Evolutionary conservation across 495 filamentous ascomycete species (phyloP).

Genomic region (Acidomyces sp.): DNA sequence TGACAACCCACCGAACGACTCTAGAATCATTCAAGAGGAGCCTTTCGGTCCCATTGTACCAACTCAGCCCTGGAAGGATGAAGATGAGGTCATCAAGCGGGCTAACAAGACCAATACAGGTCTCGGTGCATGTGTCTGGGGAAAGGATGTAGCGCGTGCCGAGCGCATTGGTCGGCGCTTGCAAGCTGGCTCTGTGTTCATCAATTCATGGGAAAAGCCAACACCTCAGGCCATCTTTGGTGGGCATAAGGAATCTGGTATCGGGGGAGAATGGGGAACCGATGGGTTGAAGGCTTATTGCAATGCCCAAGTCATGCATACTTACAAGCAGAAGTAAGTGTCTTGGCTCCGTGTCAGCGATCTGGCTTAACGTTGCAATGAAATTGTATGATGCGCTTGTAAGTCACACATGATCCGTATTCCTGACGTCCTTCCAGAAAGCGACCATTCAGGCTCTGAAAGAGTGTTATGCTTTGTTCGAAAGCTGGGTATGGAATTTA

Average conservation of each 20-base stretch:
- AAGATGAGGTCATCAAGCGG: constrained; percentile 38
- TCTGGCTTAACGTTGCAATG: too few species aligned
- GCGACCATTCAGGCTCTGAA: too few species aligned
- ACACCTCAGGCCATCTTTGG: constrained; percentile 44
- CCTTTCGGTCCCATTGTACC: constrained; percentile 39
- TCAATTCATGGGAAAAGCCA: constrained; percentile 33
- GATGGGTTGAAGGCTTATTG: constrained; percentile 46
- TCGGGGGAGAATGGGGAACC: constrained; percentile 47
- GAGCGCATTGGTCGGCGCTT: constrained; percentile 31
- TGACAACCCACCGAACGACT: constrained; percentile 23
- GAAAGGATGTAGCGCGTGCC: constrained; percentile 33
- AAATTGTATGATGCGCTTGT: too few species aligned
- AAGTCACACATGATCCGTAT: too few species aligned
- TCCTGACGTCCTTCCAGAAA: too few species aligned
- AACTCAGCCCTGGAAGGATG: constrained; percentile 35
- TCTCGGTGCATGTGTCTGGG: constrained; percentile 41
- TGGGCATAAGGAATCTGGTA: constrained; percentile 53
- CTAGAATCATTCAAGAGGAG: constrained; percentile 23
- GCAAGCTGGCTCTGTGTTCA: constrained; percentile 36
- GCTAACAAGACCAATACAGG: constrained; percentile 38
- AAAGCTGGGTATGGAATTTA: too few species aligned
- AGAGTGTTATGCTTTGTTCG: too few species aligned
- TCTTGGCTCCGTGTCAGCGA: too few species aligned
- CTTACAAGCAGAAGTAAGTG: constrained; percentile 26
- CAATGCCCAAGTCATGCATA: constrained; percentile 40